These are phyloP conservation scores for Ceratobasidium sp. DNA, from an alignment of 1,284 basidiomycete species.

Conservation along the genomic window DNA sequence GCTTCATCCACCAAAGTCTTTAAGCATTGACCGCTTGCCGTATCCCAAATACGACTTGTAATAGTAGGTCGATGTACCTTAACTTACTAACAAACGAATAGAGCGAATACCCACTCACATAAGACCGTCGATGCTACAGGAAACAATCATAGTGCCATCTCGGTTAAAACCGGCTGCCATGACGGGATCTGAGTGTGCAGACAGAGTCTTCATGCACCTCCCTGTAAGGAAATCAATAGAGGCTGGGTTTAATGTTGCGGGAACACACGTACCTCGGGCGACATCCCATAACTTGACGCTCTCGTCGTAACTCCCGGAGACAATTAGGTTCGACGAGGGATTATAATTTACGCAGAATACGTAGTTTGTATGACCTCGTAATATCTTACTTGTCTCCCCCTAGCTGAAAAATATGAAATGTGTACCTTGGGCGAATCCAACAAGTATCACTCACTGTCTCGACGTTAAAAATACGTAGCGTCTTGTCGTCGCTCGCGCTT, in stretches of 20 bases:
- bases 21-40: constrained; percentile 95
- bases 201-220: constrained; percentile 81
- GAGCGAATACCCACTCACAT: constrained; percentile 75
- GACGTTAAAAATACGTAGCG: constrained; percentile 84
- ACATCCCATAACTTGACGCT: constrained; percentile 96
- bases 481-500: constrained; percentile 91
- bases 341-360: constrained; percentile 95
- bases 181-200: constrained; percentile 97
- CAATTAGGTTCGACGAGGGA: constrained; percentile 88
- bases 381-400: constrained; percentile 71
- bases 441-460: constrained; percentile 66
- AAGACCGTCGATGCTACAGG: constrained; percentile 94
- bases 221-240: constrained; percentile 61
- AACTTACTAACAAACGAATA: background rate
- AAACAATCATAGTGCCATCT: constrained; percentile 94
- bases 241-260: background rate
- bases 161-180: constrained; percentile 93
- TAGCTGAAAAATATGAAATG: constrained; percentile 24
- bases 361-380: constrained; percentile 91
- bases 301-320: constrained; percentile 95
- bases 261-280: constrained; percentile 74
- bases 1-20: constrained; percentile 97
- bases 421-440: background rate
- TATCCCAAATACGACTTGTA: constrained; percentile 93
- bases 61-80: constrained; percentile 17